Percentiles rank a stretch among this genome's conserved stretches.
Conservation (phyloP, 805 yeast genomes). For the Ogataea trehaloabstinens region DNA sequence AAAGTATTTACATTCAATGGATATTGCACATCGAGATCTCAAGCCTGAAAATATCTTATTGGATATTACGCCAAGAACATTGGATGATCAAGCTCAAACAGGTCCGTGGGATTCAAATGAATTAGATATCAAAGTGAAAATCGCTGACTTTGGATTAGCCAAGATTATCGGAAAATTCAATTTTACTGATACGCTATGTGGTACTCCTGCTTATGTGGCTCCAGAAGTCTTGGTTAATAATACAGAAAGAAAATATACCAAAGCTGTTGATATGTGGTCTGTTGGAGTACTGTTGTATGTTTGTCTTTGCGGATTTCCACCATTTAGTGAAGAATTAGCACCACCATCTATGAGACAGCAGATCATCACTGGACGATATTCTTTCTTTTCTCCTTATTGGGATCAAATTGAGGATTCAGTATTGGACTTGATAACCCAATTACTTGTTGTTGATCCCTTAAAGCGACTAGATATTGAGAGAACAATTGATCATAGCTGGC, state of each 20-base stretch:
- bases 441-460: constrained; percentile 54
- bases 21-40: constrained; percentile 89
- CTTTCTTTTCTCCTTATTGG: constrained; percentile 80
- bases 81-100: constrained; percentile 13
- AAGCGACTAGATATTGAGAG: constrained; percentile 40
- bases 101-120: constrained; percentile 65
- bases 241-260: constrained; percentile 54
- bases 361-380: constrained; percentile 62
- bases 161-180: constrained; percentile 68
- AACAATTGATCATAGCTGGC: constrained; percentile 46
- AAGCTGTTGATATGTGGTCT: constrained; percentile 80
- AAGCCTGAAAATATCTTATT: constrained; percentile 86
- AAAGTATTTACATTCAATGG: constrained; percentile 86
- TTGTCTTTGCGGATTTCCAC: constrained; percentile 82
- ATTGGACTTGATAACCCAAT: constrained; percentile 60
- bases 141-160: constrained; percentile 80
- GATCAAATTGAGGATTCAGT: constrained; percentile 66
- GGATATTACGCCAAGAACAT: constrained; percentile 42
- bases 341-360: constrained; percentile 80
- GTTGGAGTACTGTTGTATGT: constrained; percentile 76
- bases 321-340: constrained; percentile 77
- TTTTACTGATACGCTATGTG: constrained; percentile 77
- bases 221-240: constrained; percentile 67
- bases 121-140: constrained; percentile 61
- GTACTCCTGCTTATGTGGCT: constrained; percentile 86